Percentiles rank a stretch among this genome's conserved stretches.
phyloP scores from a whole-genome alignment of 169 alveolate species.

The Plasmodium inui region DNA sequence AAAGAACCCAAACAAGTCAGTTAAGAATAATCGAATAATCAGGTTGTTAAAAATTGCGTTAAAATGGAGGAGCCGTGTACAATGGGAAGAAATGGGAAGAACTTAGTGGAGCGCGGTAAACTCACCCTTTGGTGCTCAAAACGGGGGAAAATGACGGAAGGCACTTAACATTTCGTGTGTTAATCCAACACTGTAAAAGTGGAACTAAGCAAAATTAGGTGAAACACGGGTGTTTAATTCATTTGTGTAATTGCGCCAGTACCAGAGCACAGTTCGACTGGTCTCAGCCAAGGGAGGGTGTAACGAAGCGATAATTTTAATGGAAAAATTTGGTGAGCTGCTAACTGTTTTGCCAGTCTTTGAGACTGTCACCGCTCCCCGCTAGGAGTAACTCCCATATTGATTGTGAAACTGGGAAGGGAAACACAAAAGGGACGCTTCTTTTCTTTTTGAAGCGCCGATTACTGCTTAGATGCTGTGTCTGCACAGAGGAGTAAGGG shows the following conservation, averaged over 20 bases:
- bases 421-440: background rate
- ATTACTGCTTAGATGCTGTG: background rate
- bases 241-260: background rate
- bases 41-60: background rate
- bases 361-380: background rate
- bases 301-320: background rate
- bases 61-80: background rate
- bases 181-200: background rate
- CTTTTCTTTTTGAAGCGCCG: background rate
- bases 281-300: background rate
- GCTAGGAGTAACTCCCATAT: background rate
- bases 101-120: background rate
- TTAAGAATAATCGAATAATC: constrained; percentile 3
- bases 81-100: background rate
- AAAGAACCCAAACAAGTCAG: background rate
- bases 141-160: background rate
- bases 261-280: background rate
- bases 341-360: background rate
- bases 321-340: background rate
- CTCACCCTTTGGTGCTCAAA: background rate
- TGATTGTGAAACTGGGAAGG: background rate
- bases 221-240: background rate
- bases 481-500: background rate
- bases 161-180: background rate
- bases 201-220: background rate